Evolutionary conservation across 148 eudicot genomes (phyloP).

Genomic region (Camellia lanceoleosa): DNA sequence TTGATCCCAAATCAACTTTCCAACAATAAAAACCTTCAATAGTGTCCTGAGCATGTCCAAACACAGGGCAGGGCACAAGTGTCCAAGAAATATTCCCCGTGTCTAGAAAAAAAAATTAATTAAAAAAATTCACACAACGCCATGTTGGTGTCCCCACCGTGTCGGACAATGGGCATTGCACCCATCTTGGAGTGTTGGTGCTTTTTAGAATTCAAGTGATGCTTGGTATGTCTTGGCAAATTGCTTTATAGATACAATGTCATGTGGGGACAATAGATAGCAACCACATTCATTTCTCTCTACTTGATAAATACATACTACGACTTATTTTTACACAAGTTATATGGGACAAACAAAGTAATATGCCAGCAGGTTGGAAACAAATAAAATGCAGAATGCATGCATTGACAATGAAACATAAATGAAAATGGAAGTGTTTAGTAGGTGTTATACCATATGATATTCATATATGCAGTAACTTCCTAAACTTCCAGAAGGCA

Average conservation of each 20-base stretch:
- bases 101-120: no score
- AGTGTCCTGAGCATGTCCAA: no score
- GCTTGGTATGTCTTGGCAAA: neutral
- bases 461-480: slow-evolving; percentile 97
- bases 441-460: slow-evolving; percentile 62
- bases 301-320: neutral
- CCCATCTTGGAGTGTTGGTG: no score
- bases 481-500: slow-evolving; percentile 99
- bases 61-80: no score
- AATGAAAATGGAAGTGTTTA: neutral
- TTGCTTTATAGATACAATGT: neutral
- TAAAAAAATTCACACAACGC: no score
- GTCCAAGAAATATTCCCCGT: no score
- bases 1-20: no score
- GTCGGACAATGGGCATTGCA: no score
- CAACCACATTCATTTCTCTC: neutral
- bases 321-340: neutral
- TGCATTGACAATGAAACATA: neutral
- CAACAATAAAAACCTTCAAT: no score
- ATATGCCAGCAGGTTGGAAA: neutral
- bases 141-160: no score
- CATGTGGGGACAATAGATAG: neutral
- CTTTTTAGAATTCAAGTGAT: neutral
- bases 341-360: neutral
- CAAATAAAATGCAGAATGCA: neutral